Base-by-base conservation (phyloP, 306 rosid genomes). In the Alnus glutinosa region DNA sequence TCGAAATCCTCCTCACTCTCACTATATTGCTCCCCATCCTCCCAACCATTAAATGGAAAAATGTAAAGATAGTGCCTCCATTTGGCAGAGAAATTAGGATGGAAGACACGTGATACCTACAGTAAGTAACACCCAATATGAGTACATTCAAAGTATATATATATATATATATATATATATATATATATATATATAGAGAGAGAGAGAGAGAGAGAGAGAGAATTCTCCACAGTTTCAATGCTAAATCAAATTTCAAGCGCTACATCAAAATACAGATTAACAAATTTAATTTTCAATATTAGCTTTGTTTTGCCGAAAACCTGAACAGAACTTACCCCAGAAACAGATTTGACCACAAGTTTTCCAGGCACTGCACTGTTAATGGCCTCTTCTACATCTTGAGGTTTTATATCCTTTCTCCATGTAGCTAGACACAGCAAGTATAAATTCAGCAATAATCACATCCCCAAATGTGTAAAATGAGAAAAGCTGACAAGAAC, bases 51-150 rank as follows among this genome's bases (percentile, higher is more conserved):
- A 47, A 94, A 85, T 9, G 98, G 98, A 63, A 94, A 91, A 66
- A 91, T 91, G 79, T 94, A 94, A 47, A 94, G 89, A 81, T 94
- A 94, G 5, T 80, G 97, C 86, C 98, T 91, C 97, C 98, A 92
- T 82, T 90, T 89, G 82, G 98, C 98, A 77, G 98, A 89, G 81
- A 94, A 92, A 77, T 91, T 94, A 8, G 98, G 98, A 89, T 95
- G 98, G 83, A 95, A 95, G 57, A 13, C 79, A 16, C 96, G 98
- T 37, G 98, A 95, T 69, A 92, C 98, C 98, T 95, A 78, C 80
- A 87, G 73, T 44, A 82, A 55, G 81, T 67, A 64, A 71, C 64
- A 75, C 63, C 63, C 51, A 46, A 52, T 73, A 47, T 78, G 47
- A 62, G 78, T 42, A 79, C 32, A 79, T 19, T 75, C 36, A 30